Base-by-base conservation (phyloP, 441 rosid species). In the Croton laevigatus region DNA sequence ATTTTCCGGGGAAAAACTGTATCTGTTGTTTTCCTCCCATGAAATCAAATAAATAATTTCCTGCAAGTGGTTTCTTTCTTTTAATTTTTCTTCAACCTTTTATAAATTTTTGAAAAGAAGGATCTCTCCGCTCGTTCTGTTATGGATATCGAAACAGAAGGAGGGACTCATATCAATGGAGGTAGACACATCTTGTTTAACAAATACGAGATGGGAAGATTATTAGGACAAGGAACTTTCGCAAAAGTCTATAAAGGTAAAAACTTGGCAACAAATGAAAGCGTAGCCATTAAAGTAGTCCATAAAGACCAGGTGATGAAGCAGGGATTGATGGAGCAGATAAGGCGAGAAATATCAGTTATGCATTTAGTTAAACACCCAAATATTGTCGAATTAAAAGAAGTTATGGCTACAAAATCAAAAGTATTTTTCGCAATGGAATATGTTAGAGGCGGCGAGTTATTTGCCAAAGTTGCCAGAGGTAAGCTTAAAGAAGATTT, bases 391-490 rank as follows among this genome's bases (percentile, higher is more conserved):
- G 77, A 79, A 32, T 65, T 86, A 10, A 82, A 81, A 64, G 90
- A 86, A 76, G 90, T 84, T 6, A 75, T 86, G 85, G 90, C 90
- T 1, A 84, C 85, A n/a, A 70, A 75, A 61, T 46, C 76, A 4
- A 82, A 66, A 58, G 71, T 86, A 59, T 84, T 66, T 60, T 83
- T 86, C 32, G 82, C 77, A 0, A 82, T 86, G 87, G 90, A 86
- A 37, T 84, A 79, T 5, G 84, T 82, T 2, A 77, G 72, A 58
- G 90, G 90, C 0, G 88, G 90, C 6, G 88, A 84, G 68, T 73
- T 86, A 42, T 84, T 86, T 36, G 83, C 79, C 8, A 86, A 84
- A 71, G 81, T 86, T 0, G 75, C 34, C 4, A 73, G 71, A 11
- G 90, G 90, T 3, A 82, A 64, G 53, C 66, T 86, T 11, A 78